phyloP scores from a whole-genome alignment of 2,329 filamentous ascomycete species.

The Dactylellina leptospora region DNA sequence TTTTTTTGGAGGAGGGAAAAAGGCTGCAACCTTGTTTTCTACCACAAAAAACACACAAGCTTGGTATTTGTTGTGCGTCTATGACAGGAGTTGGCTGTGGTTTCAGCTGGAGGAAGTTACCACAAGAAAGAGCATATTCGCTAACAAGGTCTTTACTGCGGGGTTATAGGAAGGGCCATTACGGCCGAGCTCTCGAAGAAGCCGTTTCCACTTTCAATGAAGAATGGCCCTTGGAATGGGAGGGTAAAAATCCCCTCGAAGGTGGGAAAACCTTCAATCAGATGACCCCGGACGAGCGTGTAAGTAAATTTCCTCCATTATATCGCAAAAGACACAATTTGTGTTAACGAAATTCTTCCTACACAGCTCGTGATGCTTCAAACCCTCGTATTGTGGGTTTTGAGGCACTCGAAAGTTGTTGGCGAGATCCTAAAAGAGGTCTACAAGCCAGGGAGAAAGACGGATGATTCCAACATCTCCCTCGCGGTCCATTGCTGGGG shows the following conservation, averaged over 20 bases:
- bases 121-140: not conserved
- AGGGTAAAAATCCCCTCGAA: constrained; percentile 80
- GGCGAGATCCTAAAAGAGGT: constrained; percentile 82
- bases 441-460: constrained; percentile 87
- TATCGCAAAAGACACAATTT: too few relatives aligned
- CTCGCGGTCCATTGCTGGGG: constrained; percentile 92
- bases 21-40: constrained; percentile 21
- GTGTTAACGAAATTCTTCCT: too few relatives aligned
- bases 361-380: constrained; percentile 80
- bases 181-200: constrained; percentile 91
- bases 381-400: constrained; percentile 84
- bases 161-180: constrained; percentile 79
- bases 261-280: constrained; percentile 81
- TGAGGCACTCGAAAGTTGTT: constrained; percentile 85
- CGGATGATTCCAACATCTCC: constrained; percentile 80
- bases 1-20: not conserved
- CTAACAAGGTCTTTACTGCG: constrained; percentile 24
- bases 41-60: constrained; percentile 6
- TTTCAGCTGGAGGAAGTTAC: not conserved
- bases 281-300: constrained; percentile 82
- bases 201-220: constrained; percentile 82
- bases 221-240: constrained; percentile 90
- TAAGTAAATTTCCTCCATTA: too few relatives aligned
- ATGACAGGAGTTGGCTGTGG: constrained; percentile 1
- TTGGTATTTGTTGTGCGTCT: constrained; percentile 16